phyloP scores from a whole-genome alignment of 352 stramenopile genomes.

The Lagenidium sp. region DNA sequence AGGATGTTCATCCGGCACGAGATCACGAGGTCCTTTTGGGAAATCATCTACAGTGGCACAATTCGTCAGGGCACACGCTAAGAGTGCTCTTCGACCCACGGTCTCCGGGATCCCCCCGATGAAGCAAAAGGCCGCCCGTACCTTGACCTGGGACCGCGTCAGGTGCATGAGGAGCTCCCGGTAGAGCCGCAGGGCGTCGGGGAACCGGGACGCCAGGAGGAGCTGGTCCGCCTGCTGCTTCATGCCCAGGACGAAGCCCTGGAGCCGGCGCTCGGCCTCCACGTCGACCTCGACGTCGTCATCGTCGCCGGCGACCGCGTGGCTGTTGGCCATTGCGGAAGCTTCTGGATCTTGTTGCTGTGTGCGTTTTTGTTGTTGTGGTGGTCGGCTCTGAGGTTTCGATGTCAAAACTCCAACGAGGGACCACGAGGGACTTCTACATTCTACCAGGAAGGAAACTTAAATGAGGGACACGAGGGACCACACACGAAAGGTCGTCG shows the following conservation, averaged over 20 bases:
- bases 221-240: conserved; percentile 63
- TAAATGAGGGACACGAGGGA: background rate
- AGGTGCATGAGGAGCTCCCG: conserved; percentile 64
- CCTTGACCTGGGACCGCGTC: conserved; percentile 54
- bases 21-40: conserved; percentile 43
- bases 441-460: background rate
- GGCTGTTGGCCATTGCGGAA: background rate
- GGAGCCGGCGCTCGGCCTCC: conserved; percentile 37
- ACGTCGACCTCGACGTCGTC: conserved; percentile 27
- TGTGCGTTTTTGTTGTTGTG: conserved; percentile 6
- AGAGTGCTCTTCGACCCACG: too few relatives aligned
- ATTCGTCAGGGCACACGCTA: background rate
- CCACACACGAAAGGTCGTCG: too few relatives aligned
- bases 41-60: conserved; percentile 19
- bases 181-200: conserved; percentile 51
- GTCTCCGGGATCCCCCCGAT: background rate
- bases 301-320: background rate
- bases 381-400: too few relatives aligned
- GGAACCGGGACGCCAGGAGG: conserved; percentile 34
- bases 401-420: too few relatives aligned
- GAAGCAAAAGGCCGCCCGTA: conserved; percentile 1
- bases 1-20: conserved; percentile 68
- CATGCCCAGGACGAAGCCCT: conserved; percentile 25
- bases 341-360: too few relatives aligned
- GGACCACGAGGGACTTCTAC: background rate